Percentiles rank a stretch among this genome's conserved stretches.
Evolutionary conservation across 2,329 filamentous ascomycete genomes (phyloP).

Genomic region (Juglanconis juglandina): DNA sequence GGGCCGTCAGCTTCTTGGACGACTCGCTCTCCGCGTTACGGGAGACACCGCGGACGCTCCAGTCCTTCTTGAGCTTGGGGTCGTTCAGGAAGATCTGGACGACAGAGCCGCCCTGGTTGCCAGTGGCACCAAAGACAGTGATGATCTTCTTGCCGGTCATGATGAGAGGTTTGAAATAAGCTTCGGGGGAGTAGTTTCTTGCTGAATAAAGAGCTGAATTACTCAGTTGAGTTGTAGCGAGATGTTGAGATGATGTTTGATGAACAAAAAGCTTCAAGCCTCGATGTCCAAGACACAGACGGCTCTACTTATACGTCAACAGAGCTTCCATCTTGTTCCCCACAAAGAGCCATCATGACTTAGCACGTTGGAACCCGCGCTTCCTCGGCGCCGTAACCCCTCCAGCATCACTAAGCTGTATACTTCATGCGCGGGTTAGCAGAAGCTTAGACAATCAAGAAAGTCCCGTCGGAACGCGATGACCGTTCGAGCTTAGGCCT

Average conservation of each 20-base stretch:
- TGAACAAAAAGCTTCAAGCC: not conserved
- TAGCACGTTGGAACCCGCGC: too few relatives aligned
- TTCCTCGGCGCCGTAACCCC: not conserved
- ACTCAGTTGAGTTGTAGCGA: not conserved
- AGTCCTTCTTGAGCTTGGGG: conserved; percentile 42
- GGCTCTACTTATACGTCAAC: not conserved
- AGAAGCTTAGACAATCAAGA: not conserved
- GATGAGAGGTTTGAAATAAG: not conserved
- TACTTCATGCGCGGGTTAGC: not conserved
- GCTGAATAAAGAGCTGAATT: not conserved
- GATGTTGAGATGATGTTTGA: conserved; percentile 2
- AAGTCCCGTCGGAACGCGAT: too few relatives aligned
- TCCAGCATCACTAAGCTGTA: conserved; percentile 3
- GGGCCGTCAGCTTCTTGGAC: conserved; percentile 39
- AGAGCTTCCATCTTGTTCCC: too few relatives aligned
- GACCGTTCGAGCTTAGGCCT: too few relatives aligned
- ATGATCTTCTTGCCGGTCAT: conserved; percentile 38
- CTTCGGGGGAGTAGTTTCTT: not conserved
- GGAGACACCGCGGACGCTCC: conserved; percentile 53
- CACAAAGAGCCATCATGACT: too few relatives aligned
- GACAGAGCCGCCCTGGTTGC: conserved; percentile 58
- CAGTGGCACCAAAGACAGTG: conserved; percentile 57
- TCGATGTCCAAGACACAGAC: not conserved
- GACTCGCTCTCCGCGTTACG: conserved; percentile 42
- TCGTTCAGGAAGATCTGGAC: conserved; percentile 38